These are phyloP conservation scores for Plasmopara muralis DNA, from an alignment of 352 stramenopile species.

Conservation along the genomic window DNA sequence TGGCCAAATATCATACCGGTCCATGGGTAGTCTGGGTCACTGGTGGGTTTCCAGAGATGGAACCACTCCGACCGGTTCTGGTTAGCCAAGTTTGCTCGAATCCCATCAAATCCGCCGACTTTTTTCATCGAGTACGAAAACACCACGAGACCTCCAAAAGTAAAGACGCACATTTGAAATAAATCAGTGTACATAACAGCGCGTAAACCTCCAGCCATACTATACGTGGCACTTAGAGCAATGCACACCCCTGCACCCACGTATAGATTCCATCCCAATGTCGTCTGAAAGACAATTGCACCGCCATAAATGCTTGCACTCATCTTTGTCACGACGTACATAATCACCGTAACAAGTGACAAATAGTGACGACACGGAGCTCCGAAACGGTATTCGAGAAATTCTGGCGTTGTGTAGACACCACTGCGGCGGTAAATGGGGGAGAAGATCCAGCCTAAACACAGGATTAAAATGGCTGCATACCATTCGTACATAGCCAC, in stretches of 20 bases:
- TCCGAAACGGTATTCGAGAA: slow-evolving; percentile 43
- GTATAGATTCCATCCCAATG: slow-evolving; percentile 57
- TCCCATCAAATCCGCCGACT: slow-evolving; percentile 48
- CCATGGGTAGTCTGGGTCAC: slow-evolving; percentile 58
- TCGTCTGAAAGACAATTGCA: slow-evolving; percentile 54
- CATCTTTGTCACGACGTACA: slow-evolving; percentile 67
- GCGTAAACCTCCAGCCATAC: slow-evolving; percentile 46
- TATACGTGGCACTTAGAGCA: slow-evolving; percentile 48
- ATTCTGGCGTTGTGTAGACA: slow-evolving; percentile 53
- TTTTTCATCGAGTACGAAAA: slow-evolving; percentile 45
- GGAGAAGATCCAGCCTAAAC: slow-evolving; percentile 55
- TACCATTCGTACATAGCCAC: slow-evolving; percentile 67
- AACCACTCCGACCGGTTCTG: slow-evolving; percentile 39
- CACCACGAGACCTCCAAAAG: slow-evolving; percentile 48
- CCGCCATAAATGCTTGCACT: slow-evolving; percentile 61
- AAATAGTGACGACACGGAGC: slow-evolving; percentile 49
- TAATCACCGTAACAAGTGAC: slow-evolving; percentile 49
- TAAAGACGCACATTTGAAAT: slow-evolving; percentile 66
- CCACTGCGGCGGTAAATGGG: slow-evolving; percentile 52
- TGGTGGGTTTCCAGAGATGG: slow-evolving; percentile 46
- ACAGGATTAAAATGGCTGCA: slow-evolving; percentile 44
- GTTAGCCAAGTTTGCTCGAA: slow-evolving; percentile 38
- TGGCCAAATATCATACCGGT: slow-evolving; percentile 65
- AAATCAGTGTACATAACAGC: slow-evolving; percentile 70
- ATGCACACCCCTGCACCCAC: slow-evolving; percentile 43